Conservation (phyloP, 169 alveolate species). For the Fabrea salina region DNA sequence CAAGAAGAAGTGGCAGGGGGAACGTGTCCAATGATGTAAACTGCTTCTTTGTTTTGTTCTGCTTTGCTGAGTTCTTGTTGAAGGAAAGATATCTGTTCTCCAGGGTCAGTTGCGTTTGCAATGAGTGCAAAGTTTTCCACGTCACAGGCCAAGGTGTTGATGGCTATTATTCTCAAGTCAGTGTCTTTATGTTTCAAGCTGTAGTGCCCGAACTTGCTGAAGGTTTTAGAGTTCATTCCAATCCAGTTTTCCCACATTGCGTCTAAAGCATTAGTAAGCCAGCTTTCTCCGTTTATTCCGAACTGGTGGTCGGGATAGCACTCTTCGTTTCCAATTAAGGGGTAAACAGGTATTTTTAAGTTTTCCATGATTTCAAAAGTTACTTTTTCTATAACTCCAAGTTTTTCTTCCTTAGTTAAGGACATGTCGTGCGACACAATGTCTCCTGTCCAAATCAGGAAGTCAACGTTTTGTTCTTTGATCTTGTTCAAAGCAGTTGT, state of each 20-base stretch:
- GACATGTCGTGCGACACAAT: constrained; percentile 41
- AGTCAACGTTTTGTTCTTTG: constrained; percentile 29
- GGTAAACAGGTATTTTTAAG: neutral
- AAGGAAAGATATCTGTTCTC: neutral
- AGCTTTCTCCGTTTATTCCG: neutral
- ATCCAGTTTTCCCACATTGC: constrained; percentile 33
- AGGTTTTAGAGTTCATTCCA: neutral
- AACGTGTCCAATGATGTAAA: constrained; percentile 25
- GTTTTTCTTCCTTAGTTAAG: neutral
- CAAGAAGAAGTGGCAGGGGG: constrained; percentile 14
- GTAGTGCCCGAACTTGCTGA: constrained; percentile 7
- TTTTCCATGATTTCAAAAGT: neutral
- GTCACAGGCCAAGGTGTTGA: constrained; percentile 10
- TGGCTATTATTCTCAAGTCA: constrained; percentile 7
- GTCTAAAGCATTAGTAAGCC: neutral
- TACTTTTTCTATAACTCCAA: neutral
- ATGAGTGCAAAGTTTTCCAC: neutral
- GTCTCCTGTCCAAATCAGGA: constrained; percentile 59
- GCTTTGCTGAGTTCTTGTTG: constrained; percentile 10
- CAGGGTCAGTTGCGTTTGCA: constrained; percentile 27
- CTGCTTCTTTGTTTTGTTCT: neutral
- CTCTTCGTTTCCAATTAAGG: constrained; percentile 3
- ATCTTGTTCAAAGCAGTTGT: constrained; percentile 1
- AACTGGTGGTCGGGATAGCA: neutral
- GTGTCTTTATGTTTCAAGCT: neutral